Base-by-base conservation (phyloP, 1,284 basidiomycete genomes). In the Neonothopanus nambi region DNA sequence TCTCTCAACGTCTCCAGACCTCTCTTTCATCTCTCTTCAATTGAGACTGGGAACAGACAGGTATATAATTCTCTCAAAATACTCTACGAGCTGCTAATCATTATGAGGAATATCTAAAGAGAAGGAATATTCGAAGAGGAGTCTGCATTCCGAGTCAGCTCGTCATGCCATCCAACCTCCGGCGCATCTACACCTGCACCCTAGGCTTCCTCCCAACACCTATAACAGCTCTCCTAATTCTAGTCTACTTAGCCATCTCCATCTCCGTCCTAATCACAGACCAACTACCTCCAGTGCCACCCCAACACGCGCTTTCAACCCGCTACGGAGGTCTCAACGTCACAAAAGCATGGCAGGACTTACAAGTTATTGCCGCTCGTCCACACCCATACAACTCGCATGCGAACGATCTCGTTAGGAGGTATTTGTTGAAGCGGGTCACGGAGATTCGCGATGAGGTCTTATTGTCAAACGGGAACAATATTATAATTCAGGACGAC, bases 331-430 rank as follows among this genome's bases (percentile, higher is more conserved):
- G 81, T 2, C 66, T 90, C 48, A 69, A 84, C 63, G 57, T 89
- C 41, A 70, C 78, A 37, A 68, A 75, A 44, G 86, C 87, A 5
- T 85, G 80, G 64, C 67, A 69, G 36, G 85, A 90, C 58, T 69
- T 90, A 36, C 81, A 85, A 52, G 55, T 89, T 85, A 83, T 91
- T 48, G 78, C 89, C 3, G 68, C 76, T 5, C 74, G 77, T 28
- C 89, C 89, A 0, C 89, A 88, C 63, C 83, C 89, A 0, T 89
- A 82, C 70, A 84, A 87, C 62, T 89, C 87, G 0, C 87, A 85
- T 67, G 78, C 83, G 13, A 92, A 92, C 62, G 84, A 88, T 59
- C 63, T 75, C 36, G 84, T 91, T 12, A 82, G 79, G 48, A 60
- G 67, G 0, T 84, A 83, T 63, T 69, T 92, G 21, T 71, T 88